Conservation (phyloP, 768 basidiomycete genomes). For the Hygrocybe punicea region DNA sequence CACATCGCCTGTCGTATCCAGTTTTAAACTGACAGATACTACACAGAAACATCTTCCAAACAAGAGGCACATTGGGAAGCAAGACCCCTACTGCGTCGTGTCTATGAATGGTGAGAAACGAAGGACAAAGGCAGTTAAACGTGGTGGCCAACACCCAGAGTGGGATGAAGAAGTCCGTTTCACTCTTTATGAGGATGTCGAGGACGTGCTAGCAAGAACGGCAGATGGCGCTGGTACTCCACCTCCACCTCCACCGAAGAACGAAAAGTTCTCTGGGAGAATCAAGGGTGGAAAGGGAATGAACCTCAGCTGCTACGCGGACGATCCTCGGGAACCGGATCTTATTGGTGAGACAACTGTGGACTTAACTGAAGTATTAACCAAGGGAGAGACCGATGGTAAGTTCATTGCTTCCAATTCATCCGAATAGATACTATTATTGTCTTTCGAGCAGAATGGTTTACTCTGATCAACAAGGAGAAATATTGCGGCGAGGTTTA, state of each 20-base stretch:
- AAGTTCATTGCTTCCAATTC: constrained; percentile 24
- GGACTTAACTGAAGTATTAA: constrained; percentile 84
- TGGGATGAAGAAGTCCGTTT: constrained; percentile 99
- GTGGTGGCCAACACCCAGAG: constrained; percentile 96
- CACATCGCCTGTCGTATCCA: constrained; percentile 9
- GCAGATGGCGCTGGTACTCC: constrained; percentile 46
- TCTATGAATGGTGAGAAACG: constrained; percentile 77
- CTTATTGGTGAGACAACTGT: constrained; percentile 90
- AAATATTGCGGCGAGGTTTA: constrained; percentile 96
- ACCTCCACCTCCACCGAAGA: constrained; percentile 70
- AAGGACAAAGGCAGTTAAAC: constrained; percentile 89
- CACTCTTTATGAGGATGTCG: constrained; percentile 74
- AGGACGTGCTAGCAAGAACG: constrained; percentile 48
- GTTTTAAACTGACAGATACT: constrained; percentile 19
- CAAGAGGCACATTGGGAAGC: constrained; percentile 91
- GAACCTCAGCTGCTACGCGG: constrained; percentile 86
- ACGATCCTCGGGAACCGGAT: constrained; percentile 92
- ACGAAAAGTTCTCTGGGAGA: constrained; percentile 41
- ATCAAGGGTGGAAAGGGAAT: constrained; percentile 74
- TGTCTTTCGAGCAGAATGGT: constrained; percentile 74
- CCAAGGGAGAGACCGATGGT: constrained; percentile 97
- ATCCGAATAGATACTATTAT: constrained; percentile 3
- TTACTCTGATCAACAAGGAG: constrained; percentile 82
- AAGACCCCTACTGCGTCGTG: constrained; percentile 91
- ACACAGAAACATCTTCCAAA: constrained; percentile 82